phyloP scores from a whole-genome alignment of 2,329 filamentous ascomycete genomes.

The Phyllachora maydis region DNA sequence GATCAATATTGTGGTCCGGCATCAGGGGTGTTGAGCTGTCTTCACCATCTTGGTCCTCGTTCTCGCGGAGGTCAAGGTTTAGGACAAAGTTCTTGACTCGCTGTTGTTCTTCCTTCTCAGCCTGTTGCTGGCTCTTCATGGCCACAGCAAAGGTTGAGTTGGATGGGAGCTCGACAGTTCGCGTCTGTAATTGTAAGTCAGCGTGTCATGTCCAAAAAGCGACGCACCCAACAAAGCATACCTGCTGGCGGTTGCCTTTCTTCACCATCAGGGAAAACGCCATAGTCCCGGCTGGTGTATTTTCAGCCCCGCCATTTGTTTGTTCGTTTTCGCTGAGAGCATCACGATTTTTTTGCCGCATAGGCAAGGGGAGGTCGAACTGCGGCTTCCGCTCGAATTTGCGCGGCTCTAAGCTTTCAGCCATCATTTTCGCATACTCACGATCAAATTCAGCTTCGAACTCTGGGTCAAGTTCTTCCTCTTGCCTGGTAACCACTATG shows the following conservation, averaged over 20 bases:
- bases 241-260: conserved; percentile 87
- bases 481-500: conserved; percentile 77
- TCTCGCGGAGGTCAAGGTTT: conserved; percentile 84
- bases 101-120: conserved; percentile 88
- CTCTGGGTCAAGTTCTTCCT: conserved; percentile 80
- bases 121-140: conserved; percentile 89
- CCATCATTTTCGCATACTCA: conserved; percentile 96
- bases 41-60: conserved; percentile 63
- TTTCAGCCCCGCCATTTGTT: conserved; percentile 16
- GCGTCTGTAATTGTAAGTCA: conserved; percentile 38
- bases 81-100: conserved; percentile 95
- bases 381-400: conserved; percentile 89
- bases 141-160: conserved; percentile 91
- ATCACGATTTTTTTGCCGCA: conserved; percentile 52
- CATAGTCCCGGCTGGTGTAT: conserved; percentile 56
- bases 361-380: conserved; percentile 94
- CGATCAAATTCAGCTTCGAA: conserved; percentile 94
- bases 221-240: no score
- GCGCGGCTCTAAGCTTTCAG: conserved; percentile 84
- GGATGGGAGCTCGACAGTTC: conserved; percentile 71
- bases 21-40: conserved; percentile 15
- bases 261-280: conserved; percentile 93
- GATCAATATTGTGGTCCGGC: conserved; percentile 29
- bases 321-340: no score
- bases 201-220: conserved; percentile 1